Base-by-base conservation (phyloP, 495 filamentous ascomycete genomes). In the Penicillium goetzii region DNA sequence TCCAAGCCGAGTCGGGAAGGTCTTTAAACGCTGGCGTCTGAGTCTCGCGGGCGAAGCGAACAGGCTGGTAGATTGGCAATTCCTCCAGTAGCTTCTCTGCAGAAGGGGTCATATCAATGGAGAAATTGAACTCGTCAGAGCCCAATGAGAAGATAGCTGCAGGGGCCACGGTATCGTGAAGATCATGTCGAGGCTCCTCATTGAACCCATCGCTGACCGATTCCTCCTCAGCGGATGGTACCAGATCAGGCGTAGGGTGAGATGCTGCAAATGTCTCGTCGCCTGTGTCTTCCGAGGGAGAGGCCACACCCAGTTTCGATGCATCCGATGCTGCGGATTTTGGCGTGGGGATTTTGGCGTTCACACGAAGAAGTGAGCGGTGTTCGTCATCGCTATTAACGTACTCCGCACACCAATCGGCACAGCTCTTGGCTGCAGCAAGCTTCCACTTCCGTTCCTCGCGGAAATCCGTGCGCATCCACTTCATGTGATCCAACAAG, bases 401-500 rank as follows among this genome's bases (percentile, higher is more conserved):
- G 83, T 89, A 97, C 67, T 92, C 88, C 1, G 90, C 89, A 76
- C 93, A 97, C 71, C 87, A 88, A 60, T 88, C 79, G 4, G 92
- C 93, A 47, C 93, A 81, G 56, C 88, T 89, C 56, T 85, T 86
- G 3, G 93, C 92, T 43, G 89, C 84, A 53, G 90, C 86, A 62
- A 88, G 86, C 74, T 97, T 97, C 92, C 92, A 97, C 72, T 96
- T 96, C 30, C 91, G 79, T 74, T 99, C 95, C 76, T 97, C 91
- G 33, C 90, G 83, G 68, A 98, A 98, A 78, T 99, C 95, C 2
- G 92, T 97, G 40, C 92, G 85, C 88, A 99, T 92, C 96, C 95
- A 97, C 74, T 92, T 96, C 85, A 93, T 90, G 76, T 99, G 92
- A 64, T 92, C 84, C 10, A 98, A 77, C 43, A 98, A 74, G 47